Evolutionary conservation across 2,329 filamentous ascomycete species (phyloP), one percentile per base, ranked within the genome.

Genomic region (Hymenoscyphus fraxineus): DNA sequence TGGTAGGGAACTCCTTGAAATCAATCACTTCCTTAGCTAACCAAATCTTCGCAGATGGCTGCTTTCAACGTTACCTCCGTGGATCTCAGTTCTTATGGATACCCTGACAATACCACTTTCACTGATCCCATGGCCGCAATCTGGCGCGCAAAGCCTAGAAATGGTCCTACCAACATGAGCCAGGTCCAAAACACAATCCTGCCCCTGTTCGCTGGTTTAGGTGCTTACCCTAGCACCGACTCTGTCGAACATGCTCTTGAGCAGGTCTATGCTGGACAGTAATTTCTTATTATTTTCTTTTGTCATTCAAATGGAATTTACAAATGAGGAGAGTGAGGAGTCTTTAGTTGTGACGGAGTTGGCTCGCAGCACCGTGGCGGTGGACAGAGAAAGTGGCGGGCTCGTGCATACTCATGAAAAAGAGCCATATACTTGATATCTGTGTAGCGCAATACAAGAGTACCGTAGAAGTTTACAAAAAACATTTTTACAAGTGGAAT

Each of bases 21-120:
- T 19, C 10, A 16, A 32, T n/a, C 2, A 4, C 10, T 59, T 12
- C 22, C 13, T 12, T 27, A 38, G 54, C 57, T 59, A 59, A 59
- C 35, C 22, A 9, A 40, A n/a, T 12, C 2, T 51, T 47, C 12
- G 35, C 22, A 54, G 59, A 61, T 61, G 60, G 60, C 64, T 3
- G 70, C 68, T 6, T 72, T 74, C 64, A 74, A 74, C 64, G 65
- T 67, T 35, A 61, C 65, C 41, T 61, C 59, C 16, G 56, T 67
- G 7, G 58, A 67, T 39, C 61, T 67, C 32, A 64, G 63, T 15
- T 40, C 61, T 13, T 67, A 57, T 44, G 70, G 70, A 1, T 71
- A 71, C 55, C 69, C 69, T 0, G 67, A 71, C 31, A 66, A 61
- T 16, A 64, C 66, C 16, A 66, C 60, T n/a, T 71, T 68, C 39